These are phyloP conservation scores for Echeveria elegans DNA, from an alignment of 164 flowering plant species.

Conservation along the genomic window DNA sequence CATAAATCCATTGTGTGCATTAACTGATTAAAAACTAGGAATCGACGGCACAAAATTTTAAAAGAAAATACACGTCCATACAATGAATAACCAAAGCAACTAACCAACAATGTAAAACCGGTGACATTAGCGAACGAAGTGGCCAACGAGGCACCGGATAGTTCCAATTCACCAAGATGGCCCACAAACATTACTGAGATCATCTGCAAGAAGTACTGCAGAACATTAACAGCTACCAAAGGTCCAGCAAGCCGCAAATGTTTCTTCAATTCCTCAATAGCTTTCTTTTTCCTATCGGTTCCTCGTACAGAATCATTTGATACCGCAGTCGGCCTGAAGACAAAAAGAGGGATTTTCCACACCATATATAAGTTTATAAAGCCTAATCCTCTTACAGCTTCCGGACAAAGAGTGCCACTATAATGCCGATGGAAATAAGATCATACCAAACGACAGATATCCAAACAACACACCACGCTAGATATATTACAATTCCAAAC, in stretches of 20 bases:
- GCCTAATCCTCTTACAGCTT: neutral
- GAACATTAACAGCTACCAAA: conserved; percentile 17
- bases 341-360: neutral
- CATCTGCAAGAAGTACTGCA: conserved; percentile 26
- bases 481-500: no score
- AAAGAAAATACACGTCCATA: neutral
- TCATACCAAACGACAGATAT: no score
- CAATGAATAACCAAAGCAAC: conserved; percentile 2
- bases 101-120: conserved; percentile 44
- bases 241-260: conserved; percentile 11
- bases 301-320: neutral
- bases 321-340: neutral
- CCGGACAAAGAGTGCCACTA: neutral
- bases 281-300: neutral
- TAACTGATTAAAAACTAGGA: neutral
- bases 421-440: no score
- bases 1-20: no score
- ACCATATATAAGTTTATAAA: neutral
- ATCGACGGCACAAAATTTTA: neutral
- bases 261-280: conserved; percentile 10
- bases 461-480: no score
- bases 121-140: conserved; percentile 34
- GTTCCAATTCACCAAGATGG: conserved; percentile 41
- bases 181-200: conserved; percentile 55
- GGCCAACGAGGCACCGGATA: conserved; percentile 47